phyloP scores from a whole-genome alignment of 2,329 filamentous ascomycete species.

The Neoscytalidium dimidiatum region DNA sequence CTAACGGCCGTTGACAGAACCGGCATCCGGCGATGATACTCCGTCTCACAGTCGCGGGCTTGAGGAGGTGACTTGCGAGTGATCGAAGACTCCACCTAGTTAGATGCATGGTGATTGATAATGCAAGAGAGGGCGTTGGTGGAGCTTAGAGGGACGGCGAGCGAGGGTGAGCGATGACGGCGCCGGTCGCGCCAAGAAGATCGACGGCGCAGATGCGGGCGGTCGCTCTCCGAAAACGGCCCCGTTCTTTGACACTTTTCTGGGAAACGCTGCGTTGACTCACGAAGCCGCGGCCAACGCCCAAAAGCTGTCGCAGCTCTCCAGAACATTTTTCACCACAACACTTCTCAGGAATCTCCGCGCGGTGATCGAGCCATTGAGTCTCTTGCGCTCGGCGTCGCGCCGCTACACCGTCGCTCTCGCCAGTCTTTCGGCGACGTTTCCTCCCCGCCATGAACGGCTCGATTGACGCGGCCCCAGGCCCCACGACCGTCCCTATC shows the following conservation, averaged over 20 bases:
- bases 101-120: not conserved
- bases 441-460: slow-evolving; percentile 17
- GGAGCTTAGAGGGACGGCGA: not conserved
- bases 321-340: not conserved
- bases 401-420: not conserved
- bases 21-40: no score
- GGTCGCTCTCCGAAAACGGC: slow-evolving; percentile 15
- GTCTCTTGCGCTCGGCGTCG: not conserved
- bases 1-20: no score
- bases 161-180: not conserved
- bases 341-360: not conserved
- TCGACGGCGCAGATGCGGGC: not conserved
- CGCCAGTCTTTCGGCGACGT: not conserved
- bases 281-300: not conserved
- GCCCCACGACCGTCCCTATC: slow-evolving; percentile 70
- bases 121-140: not conserved
- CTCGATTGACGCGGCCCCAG: not conserved
- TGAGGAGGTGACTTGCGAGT: no score
- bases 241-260: slow-evolving; percentile 16
- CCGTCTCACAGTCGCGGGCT: no score
- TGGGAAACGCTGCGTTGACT: slow-evolving; percentile 14
- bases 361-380: not conserved
- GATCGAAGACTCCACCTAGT: no score
- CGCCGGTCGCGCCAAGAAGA: not conserved
- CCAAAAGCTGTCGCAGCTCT: not conserved